phyloP scores from a whole-genome alignment of 129 eudicot genomes.

The Rutidosis leptorrhynchoides region DNA sequence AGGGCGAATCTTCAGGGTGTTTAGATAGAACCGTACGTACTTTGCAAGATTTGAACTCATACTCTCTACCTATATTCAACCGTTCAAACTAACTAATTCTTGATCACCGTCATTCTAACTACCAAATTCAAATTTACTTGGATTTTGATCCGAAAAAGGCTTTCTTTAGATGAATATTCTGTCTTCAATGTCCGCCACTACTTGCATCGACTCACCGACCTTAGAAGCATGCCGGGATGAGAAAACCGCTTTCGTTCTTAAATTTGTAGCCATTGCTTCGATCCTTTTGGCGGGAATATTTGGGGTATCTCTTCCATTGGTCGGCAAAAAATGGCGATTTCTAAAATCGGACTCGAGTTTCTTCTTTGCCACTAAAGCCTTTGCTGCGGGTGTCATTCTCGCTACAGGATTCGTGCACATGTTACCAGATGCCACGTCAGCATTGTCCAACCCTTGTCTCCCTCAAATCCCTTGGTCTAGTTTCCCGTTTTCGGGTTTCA shows the following conservation, averaged over 20 bases:
- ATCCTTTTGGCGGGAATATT: slow-evolving; percentile 58
- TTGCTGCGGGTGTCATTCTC: slow-evolving; percentile 88
- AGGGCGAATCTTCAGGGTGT: neutral
- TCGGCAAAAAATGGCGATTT: slow-evolving; percentile 60
- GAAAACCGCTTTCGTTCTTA: slow-evolving; percentile 49
- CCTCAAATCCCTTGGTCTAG: slow-evolving; percentile 76
- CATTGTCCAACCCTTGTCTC: slow-evolving; percentile 56
- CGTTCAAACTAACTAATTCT: neutral
- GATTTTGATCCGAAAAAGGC: slow-evolving; percentile 26
- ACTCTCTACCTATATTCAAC: too few species aligned
- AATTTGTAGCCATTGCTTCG: slow-evolving; percentile 49
- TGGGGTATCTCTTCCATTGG: slow-evolving; percentile 61
- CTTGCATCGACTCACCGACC: slow-evolving; percentile 37
- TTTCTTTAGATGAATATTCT: slow-evolving; percentile 34
- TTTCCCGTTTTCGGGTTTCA: slow-evolving; percentile 75
- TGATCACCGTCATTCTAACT: neutral
- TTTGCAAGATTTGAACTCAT: neutral
- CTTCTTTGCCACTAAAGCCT: slow-evolving; percentile 69
- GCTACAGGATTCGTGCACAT: slow-evolving; percentile 94
- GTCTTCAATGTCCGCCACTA: slow-evolving; percentile 43
- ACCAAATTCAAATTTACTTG: slow-evolving; percentile 13
- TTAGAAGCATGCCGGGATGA: slow-evolving; percentile 52
- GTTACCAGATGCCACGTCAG: slow-evolving; percentile 71
- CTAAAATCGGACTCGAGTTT: slow-evolving; percentile 59
- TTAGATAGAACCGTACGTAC: neutral